These are phyloP conservation scores for Wickerhamiella domercqiae DNA, from an alignment of 805 yeast species.

Conservation along the genomic window DNA sequence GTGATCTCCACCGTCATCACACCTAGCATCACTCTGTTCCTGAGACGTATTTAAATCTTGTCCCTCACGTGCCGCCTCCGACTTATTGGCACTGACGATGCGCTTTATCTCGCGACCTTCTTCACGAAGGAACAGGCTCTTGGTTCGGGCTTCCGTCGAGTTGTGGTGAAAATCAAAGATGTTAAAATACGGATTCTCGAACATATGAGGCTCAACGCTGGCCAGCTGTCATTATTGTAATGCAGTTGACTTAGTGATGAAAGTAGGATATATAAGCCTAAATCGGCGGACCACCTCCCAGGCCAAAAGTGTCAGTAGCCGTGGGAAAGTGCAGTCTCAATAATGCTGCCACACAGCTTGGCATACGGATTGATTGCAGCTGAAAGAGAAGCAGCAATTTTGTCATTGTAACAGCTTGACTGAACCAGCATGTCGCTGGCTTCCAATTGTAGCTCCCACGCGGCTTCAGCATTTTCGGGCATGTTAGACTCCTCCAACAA, in stretches of 20 bases:
- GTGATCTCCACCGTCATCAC: background rate
- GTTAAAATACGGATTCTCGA: slow-evolving; percentile 1
- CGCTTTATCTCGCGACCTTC: background rate
- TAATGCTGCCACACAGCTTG: slow-evolving; percentile 23
- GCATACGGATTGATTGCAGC: slow-evolving; percentile 23
- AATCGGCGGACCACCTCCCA: no score
- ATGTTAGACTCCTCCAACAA: slow-evolving; percentile 14
- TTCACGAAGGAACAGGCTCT: background rate
- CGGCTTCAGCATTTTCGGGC: slow-evolving; percentile 4
- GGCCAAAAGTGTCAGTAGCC: background rate
- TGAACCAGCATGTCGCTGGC: slow-evolving; percentile 19
- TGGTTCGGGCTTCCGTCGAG: background rate
- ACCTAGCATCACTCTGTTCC: background rate
- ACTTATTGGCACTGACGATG: background rate
- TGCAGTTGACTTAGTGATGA: no score
- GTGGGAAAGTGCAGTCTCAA: slow-evolving; percentile 8
- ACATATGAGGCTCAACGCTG: background rate
- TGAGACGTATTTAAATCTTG: background rate
- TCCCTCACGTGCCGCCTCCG: background rate
- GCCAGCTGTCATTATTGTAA: no score
- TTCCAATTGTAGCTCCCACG: slow-evolving; percentile 20
- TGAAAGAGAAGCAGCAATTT: slow-evolving; percentile 18
- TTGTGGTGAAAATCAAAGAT: slow-evolving; percentile 1
- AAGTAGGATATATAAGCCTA: no score
- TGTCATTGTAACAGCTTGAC: slow-evolving; percentile 23